phyloP scores from a whole-genome alignment of 1,139 yeast genomes.

The Citeromyces siamensis region DNA sequence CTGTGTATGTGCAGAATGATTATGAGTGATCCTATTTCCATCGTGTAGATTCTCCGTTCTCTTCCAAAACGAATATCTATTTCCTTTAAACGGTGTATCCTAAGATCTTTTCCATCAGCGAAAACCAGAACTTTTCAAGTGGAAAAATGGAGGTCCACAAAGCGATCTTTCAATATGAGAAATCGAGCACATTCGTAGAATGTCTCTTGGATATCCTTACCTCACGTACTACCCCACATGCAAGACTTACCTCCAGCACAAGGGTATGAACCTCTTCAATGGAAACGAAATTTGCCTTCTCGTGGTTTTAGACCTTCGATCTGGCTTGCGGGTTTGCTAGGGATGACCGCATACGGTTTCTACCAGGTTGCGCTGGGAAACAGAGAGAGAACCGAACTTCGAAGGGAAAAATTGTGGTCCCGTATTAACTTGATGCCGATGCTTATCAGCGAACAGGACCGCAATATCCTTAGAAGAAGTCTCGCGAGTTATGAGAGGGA shows the following conservation, averaged over 20 bases:
- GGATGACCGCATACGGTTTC: conserved; percentile 61
- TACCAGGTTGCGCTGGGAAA: conserved; percentile 57
- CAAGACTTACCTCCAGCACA: conserved; percentile 87
- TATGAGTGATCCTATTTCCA: too few relatives aligned
- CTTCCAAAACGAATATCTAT: too few relatives aligned
- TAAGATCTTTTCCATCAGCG: too few relatives aligned
- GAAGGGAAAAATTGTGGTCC: conserved; percentile 71
- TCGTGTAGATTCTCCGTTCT: too few relatives aligned
- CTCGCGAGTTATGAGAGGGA: conserved; percentile 60
- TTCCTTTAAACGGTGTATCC: too few relatives aligned
- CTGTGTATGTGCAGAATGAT: too few relatives aligned
- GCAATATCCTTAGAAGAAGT: conserved; percentile 67
- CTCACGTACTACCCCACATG: background rate
- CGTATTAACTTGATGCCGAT: conserved; percentile 65
- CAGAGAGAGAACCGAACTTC: conserved; percentile 64
- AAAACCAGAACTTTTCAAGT: too few relatives aligned
- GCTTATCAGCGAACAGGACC: conserved; percentile 72
- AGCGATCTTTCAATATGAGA: too few relatives aligned
- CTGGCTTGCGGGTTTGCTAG: conserved; percentile 54
- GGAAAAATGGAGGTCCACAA: too few relatives aligned
- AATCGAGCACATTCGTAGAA: too few relatives aligned
- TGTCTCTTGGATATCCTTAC: too few relatives aligned
- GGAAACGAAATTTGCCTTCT: conserved; percentile 80
- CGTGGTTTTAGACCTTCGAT: conserved; percentile 75
- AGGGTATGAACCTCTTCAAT: conserved; percentile 80